phyloP scores from a whole-genome alignment of 371 early-diverging fungal species.

The Haplosporangium sp. region DNA sequence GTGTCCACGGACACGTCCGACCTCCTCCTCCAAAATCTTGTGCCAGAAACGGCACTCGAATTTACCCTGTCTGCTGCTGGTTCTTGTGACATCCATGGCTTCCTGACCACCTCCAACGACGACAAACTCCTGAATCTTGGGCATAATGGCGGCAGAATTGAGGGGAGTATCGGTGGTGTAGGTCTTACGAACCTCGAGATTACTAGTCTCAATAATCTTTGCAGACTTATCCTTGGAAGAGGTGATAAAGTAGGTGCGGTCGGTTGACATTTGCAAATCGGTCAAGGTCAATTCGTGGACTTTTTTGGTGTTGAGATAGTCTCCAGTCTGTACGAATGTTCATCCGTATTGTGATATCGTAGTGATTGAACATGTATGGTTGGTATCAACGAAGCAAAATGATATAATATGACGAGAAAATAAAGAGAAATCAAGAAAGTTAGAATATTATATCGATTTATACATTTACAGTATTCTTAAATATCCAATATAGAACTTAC shows the following conservation, averaged over 20 bases:
- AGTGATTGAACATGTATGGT: neutral
- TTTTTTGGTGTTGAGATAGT: conserved; percentile 65
- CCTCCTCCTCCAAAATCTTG: conserved; percentile 95
- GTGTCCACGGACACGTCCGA: conserved; percentile 98
- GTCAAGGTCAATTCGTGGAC: conserved; percentile 87
- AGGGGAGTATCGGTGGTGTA: conserved; percentile 95
- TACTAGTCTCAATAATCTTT: conserved; percentile 89
- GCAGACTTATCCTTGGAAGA: conserved; percentile 97
- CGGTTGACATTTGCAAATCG: conserved; percentile 94
- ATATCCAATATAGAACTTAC: conserved; percentile 26
- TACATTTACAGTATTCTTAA: neutral
- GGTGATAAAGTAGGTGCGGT: conserved; percentile 97
- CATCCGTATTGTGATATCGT: neutral
- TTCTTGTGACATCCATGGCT: conserved; percentile 96
- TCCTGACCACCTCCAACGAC: conserved; percentile 89
- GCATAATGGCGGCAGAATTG: conserved; percentile 96
- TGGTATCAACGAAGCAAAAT: too few relatives aligned
- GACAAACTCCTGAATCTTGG: conserved; percentile 82
- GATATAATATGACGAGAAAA: neutral
- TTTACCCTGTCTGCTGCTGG: conserved; percentile 94
- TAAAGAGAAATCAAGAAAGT: neutral
- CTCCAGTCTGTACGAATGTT: conserved; percentile 63
- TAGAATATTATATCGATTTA: neutral
- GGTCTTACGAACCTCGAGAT: conserved; percentile 85
- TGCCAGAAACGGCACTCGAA: conserved; percentile 99